Conservation (phyloP, 108 stramenopile species). For the Stephanodiscus minutulus region DNA sequence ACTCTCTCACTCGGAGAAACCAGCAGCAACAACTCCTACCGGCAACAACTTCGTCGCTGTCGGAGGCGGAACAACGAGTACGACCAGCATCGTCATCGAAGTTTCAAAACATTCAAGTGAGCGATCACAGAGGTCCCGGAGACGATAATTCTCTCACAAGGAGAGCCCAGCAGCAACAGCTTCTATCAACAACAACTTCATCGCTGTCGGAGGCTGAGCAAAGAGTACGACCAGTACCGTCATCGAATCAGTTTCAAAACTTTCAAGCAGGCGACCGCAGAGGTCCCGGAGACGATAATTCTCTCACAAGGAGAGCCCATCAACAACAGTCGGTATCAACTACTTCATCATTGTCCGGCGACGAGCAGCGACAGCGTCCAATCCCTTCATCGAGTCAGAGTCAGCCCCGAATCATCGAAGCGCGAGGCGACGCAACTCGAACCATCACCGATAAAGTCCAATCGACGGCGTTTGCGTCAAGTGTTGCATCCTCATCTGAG, state of each 20-base stretch:
- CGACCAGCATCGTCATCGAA: neutral
- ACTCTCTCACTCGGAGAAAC: neutral
- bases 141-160: slow-evolving; percentile 9
- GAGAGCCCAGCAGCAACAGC: neutral
- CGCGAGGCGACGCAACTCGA: neutral
- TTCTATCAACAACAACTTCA: neutral
- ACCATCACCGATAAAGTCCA: slow-evolving; percentile 10
- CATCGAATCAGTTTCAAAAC: neutral
- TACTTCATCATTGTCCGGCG: neutral
- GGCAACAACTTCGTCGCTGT: neutral
- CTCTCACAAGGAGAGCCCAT: slow-evolving; percentile 1
- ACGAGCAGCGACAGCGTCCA: slow-evolving; percentile 10
- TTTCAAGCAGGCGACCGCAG: slow-evolving; percentile 10
- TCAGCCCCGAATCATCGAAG: slow-evolving; percentile 4
- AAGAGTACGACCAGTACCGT: slow-evolving; percentile 4
- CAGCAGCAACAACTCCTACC: neutral
- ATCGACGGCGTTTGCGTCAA: neutral
- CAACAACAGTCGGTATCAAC: neutral
- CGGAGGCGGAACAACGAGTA: slow-evolving; percentile 3
- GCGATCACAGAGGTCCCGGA: slow-evolving; percentile 15
- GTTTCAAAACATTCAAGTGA: neutral
- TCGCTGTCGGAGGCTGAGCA: slow-evolving; percentile 6
- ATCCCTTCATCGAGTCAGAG: neutral
- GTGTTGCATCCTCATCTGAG: neutral
- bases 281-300: neutral